Conservation (phyloP, 2,329 filamentous ascomycete species). For the Pseudogymnoascus sp. region DNA sequence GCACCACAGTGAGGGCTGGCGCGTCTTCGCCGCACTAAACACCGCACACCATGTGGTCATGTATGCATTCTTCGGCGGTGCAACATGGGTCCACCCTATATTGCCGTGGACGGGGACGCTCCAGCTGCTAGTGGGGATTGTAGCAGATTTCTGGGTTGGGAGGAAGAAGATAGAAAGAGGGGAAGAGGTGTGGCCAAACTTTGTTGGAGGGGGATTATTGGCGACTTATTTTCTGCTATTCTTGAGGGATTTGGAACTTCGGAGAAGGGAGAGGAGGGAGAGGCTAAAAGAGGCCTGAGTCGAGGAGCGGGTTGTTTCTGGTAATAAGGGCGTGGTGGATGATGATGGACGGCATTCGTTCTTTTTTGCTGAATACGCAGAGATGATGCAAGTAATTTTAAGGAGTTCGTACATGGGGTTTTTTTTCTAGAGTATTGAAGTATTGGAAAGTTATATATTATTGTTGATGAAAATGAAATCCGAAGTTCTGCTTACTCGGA, state of each 20-base stretch:
- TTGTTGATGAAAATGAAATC: background rate
- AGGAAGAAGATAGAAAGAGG: background rate
- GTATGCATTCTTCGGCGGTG: slow-evolving; percentile 31
- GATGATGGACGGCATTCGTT: background rate
- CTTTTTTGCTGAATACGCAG: background rate
- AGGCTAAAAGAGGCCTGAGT: background rate
- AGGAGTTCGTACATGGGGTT: background rate
- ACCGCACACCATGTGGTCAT: slow-evolving; percentile 29
- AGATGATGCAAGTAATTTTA: background rate
- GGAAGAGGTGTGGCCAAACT: slow-evolving; percentile 2
- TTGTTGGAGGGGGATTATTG: background rate
- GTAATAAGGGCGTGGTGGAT: background rate
- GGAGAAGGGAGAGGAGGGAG: slow-evolving; percentile 1
- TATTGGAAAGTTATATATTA: background rate
- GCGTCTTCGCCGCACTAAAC: slow-evolving; percentile 27
- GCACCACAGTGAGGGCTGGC: slow-evolving; percentile 24
- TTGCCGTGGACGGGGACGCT: slow-evolving; percentile 23
- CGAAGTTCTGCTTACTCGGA: background rate
- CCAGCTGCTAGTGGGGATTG: slow-evolving; percentile 22
- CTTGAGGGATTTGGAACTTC: slow-evolving; percentile 12
- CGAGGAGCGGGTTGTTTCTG: background rate
- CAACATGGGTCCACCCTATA: slow-evolving; percentile 14
- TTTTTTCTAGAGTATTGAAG: background rate
- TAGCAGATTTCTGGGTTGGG: slow-evolving; percentile 17
- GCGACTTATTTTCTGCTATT: slow-evolving; percentile 12